Percentiles rank a stretch among this genome's conserved stretches.
Evolutionary conservation across 495 filamentous ascomycete genomes (phyloP).

Genomic region (Neurospora cerealis): DNA sequence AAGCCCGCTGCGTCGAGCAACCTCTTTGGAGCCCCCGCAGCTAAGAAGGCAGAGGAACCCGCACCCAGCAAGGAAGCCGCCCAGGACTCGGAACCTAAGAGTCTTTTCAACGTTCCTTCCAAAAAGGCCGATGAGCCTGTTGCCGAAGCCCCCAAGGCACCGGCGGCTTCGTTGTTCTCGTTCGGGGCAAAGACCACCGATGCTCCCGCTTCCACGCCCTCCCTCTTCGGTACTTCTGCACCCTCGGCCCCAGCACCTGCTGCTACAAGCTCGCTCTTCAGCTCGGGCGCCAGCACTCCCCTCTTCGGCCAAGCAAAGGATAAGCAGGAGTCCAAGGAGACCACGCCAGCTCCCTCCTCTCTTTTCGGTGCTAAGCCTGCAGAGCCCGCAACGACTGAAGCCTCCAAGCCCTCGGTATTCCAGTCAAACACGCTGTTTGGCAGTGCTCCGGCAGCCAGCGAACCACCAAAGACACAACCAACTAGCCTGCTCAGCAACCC

Average conservation of each 20-base stretch:
- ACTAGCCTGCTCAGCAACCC: slow-evolving; percentile 22
- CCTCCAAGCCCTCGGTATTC: slow-evolving; percentile 23
- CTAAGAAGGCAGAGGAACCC: slow-evolving; percentile 11
- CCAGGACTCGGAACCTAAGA: slow-evolving; percentile 8
- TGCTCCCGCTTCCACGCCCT: slow-evolving; percentile 10
- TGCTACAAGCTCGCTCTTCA: slow-evolving; percentile 9
- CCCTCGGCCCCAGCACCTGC: slow-evolving; percentile 4
- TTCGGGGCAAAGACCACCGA: slow-evolving; percentile 10
- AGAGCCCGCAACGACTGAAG: slow-evolving; percentile 2
- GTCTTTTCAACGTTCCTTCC: slow-evolving; percentile 12
- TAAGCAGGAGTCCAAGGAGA: slow-evolving; percentile 9
- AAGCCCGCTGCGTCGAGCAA: slow-evolving; percentile 19
- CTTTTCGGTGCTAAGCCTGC: slow-evolving; percentile 15
- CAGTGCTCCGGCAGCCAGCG: slow-evolving; percentile 4
- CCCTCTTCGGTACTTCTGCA: slow-evolving; percentile 18
- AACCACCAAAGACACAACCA: slow-evolving; percentile 9
- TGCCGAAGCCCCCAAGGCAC: slow-evolving; percentile 4
- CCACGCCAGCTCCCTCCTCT: slow-evolving; percentile 3
- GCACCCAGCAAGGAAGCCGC: not conserved
- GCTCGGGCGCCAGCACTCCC: slow-evolving; percentile 1
- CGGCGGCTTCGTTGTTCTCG: slow-evolving; percentile 5
- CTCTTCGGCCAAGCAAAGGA: slow-evolving; percentile 13
- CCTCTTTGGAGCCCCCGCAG: slow-evolving; percentile 13
- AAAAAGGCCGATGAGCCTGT: slow-evolving; percentile 15
- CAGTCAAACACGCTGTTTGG: slow-evolving; percentile 39